These are phyloP conservation scores for Botryotinia globosa DNA, from an alignment of 2,329 filamentous ascomycete species.

Conservation along the genomic window DNA sequence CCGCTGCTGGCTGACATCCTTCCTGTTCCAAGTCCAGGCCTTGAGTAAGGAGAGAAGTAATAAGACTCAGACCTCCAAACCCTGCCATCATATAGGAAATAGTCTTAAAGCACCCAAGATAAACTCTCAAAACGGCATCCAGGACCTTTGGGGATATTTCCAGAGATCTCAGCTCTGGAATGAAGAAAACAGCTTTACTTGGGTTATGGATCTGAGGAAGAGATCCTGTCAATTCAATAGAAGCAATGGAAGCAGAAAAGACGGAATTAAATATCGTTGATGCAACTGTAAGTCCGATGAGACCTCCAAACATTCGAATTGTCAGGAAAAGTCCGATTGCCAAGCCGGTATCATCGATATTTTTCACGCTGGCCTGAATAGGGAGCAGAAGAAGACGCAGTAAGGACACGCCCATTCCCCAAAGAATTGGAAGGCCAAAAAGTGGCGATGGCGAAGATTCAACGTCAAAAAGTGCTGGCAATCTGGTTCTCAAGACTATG, in stretches of 20 bases:
- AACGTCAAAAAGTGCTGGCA: not conserved
- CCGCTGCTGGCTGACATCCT: not conserved
- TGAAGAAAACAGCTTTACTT: not conserved
- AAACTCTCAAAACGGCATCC: not conserved
- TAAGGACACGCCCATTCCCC: not conserved
- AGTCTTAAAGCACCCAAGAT: not conserved
- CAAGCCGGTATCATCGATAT: constrained; percentile 40
- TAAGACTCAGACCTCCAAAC: not conserved
- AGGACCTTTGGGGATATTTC: not conserved
- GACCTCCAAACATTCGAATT: constrained; percentile 41
- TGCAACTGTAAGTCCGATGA: constrained; percentile 40
- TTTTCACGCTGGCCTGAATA: constrained; percentile 38
- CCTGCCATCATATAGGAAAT: not conserved
- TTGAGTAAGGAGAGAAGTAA: not conserved
- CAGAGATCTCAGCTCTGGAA: not conserved
- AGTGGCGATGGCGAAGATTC: not conserved
- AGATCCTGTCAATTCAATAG: not conserved
- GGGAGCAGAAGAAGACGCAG: constrained; percentile 27
- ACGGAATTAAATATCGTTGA: constrained; percentile 40
- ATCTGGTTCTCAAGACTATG: not conserved
- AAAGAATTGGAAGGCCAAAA: not conserved
- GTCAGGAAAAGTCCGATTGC: constrained; percentile 39
- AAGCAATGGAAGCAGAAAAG: constrained; percentile 25
- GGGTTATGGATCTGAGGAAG: not conserved
- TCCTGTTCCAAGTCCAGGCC: not conserved